Base-by-base conservation (phyloP, 352 stramenopile genomes). In the Globisporangium middletonii region DNA sequence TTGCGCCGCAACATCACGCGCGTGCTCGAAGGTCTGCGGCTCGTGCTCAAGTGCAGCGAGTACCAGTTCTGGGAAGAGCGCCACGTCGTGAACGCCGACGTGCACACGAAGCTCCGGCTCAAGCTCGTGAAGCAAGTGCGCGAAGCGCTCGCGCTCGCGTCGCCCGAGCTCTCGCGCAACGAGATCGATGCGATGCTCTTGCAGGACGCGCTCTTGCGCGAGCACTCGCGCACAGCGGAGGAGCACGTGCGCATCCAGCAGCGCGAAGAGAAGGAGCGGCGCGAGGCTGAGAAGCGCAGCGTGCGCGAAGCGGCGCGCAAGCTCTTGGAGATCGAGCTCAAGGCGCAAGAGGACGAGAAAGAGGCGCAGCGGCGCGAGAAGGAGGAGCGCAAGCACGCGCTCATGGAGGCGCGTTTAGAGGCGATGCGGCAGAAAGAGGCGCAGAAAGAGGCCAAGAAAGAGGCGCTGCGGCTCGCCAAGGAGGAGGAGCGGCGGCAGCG, bases 41-140 rank as follows among this genome's bases (percentile, higher is more conserved):
- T 75, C 43, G 82, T 90, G 18, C 45, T 89, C 0, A 67, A 67
- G 28, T 94, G 84, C 54, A 68, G 30, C 27, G 79, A 88, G 51
- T 94, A 94, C 62, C 78, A 88, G 43, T 90, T 94, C n/a, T 94
- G 82, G 84, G 82, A 94, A 65, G 76, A 90, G 53, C 76, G 82
- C 3, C 78, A 94, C 62, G 62, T 76, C 6, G 75, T 90, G 13
- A 76, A 72, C 28, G 65, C 74, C 9, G 74, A 89, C 15, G 67
- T 78, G 3, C 79, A 90, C 58, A 56, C 72, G 2, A 89, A 89
- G 42, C 57, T 88, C 48, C 79, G 79, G 3, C 64, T 68, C 11
- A 72, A 77, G 26, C 38, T 92, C 23, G 67, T 75, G 60, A 75
- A 74, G 19, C 77, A 92, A 65, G 53, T 81, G 28, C 89, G 77